phyloP scores from a whole-genome alignment of 768 basidiomycete genomes.

The Tricholoma sp. region DNA sequence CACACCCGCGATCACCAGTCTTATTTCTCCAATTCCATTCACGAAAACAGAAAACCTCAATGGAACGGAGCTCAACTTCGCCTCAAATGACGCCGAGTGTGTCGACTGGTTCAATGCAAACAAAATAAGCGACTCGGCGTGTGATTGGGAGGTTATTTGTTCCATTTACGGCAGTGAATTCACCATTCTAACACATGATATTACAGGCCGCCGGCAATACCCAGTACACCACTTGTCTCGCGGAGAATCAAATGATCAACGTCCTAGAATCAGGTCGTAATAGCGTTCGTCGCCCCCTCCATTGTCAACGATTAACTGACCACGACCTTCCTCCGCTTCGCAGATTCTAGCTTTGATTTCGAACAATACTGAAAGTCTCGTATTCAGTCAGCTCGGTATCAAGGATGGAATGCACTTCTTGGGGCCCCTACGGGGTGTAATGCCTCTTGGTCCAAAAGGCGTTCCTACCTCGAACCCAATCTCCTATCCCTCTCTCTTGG shows the following conservation, averaged over 20 bases:
- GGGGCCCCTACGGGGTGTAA: conserved; percentile 19
- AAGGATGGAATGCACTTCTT: conserved; percentile 18
- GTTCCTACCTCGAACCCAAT: neutral
- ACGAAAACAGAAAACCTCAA: conserved; percentile 2
- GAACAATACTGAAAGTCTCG: conserved; percentile 6
- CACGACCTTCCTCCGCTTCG: no score
- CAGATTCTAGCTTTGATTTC: neutral
- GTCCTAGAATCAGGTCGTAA: conserved; percentile 18
- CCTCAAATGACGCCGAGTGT: conserved; percentile 13
- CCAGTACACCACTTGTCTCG: conserved; percentile 16
- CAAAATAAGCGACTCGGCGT: neutral
- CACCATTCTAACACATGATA: no score
- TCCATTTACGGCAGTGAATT: neutral
- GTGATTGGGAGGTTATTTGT: neutral
- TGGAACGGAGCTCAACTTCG: conserved; percentile 17
- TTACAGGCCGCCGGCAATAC: no score
- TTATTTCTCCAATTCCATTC: conserved; percentile 7
- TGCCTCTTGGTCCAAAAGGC: conserved; percentile 22
- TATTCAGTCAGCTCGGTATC: conserved; percentile 14
- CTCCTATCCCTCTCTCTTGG: neutral
- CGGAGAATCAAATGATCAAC: conserved; percentile 19
- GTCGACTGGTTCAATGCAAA: conserved; percentile 9
- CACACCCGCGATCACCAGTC: neutral
- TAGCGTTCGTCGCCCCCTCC: conserved; percentile 12
- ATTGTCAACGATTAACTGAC: neutral